Evolutionary conservation across 805 yeast genomes (phyloP).

Genomic region (Candida michaelii): DNA sequence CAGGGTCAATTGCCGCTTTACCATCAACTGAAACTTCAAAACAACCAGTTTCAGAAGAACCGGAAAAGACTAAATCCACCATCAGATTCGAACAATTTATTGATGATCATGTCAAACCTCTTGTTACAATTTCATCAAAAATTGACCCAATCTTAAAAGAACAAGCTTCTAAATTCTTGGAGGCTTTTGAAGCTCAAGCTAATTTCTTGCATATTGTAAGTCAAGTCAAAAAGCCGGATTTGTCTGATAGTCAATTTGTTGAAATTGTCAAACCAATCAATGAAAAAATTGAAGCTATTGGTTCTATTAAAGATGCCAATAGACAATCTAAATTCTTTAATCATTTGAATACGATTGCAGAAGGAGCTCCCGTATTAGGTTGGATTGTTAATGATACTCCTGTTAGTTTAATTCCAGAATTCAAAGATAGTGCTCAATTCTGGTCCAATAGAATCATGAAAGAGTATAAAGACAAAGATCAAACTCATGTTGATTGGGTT

Average conservation of each 20-base stretch:
- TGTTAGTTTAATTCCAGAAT: constrained; percentile 71
- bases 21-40: neutral
- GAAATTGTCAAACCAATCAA: constrained; percentile 70
- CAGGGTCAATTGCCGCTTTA: constrained; percentile 4
- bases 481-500: constrained; percentile 79
- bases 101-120: constrained; percentile 55
- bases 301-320: constrained; percentile 69
- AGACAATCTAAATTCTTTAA: constrained; percentile 64
- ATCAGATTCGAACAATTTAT: constrained; percentile 56
- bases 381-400: constrained; percentile 86
- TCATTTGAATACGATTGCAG: constrained; percentile 80
- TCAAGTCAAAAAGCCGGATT: constrained; percentile 64
- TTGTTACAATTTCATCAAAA: constrained; percentile 50
- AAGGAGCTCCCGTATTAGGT: constrained; percentile 86
- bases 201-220: constrained; percentile 58
- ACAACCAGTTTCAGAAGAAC: too few species aligned
- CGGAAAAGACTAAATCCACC: constrained; percentile 42
- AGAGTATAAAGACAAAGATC: constrained; percentile 73
- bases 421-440: constrained; percentile 88
- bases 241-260: constrained; percentile 51
- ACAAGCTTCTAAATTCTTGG: constrained; percentile 48
- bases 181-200: constrained; percentile 61
- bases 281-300: constrained; percentile 54
- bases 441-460: constrained; percentile 91
- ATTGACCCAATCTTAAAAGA: constrained; percentile 60